These are phyloP conservation scores for Exophiala bonariae DNA, from an alignment of 2,329 filamentous ascomycete species.

Conservation along the genomic window DNA sequence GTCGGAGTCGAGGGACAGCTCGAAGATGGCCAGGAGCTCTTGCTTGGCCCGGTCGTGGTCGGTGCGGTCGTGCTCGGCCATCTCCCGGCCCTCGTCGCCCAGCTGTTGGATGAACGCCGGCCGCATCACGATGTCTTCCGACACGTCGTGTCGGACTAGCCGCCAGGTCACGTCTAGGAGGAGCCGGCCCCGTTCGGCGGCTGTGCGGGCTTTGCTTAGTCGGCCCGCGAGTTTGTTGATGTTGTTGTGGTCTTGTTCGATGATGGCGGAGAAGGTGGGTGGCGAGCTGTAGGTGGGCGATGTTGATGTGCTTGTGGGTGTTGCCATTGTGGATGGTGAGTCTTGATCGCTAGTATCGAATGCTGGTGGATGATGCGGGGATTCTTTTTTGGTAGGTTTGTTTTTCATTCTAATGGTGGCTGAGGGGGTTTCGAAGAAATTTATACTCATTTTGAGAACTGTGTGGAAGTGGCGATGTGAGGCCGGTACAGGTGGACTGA, in stretches of 20 bases:
- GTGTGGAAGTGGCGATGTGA: no score
- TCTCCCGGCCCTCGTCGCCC: slow-evolving; percentile 13
- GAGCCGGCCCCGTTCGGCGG: slow-evolving; percentile 6
- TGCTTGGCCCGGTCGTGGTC: slow-evolving; percentile 21
- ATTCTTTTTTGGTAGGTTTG: no score
- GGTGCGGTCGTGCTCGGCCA: slow-evolving; percentile 24
- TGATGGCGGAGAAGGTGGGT: slow-evolving; percentile 23
- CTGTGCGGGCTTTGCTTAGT: slow-evolving; percentile 71
- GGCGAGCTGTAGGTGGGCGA: slow-evolving; percentile 2
- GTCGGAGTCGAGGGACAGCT: neutral
- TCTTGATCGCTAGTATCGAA: no score
- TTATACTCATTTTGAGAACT: no score
- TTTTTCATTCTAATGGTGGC: no score
- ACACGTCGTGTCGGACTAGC: slow-evolving; percentile 26
- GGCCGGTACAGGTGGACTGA: no score
- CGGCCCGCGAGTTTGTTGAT: slow-evolving; percentile 88
- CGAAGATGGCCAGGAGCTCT: slow-evolving; percentile 16
- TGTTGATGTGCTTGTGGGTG: neutral
- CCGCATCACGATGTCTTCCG: slow-evolving; percentile 26
- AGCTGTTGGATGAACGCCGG: slow-evolving; percentile 23
- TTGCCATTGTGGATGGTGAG: neutral
- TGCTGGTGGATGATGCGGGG: neutral
- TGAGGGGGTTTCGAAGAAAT: no score
- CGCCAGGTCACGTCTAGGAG: slow-evolving; percentile 22
- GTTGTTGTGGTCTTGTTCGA: slow-evolving; percentile 23